Percentiles rank a stretch among this genome's conserved stretches.
phyloP scores from a whole-genome alignment of 306 rosid genomes.

The Gillenia trifoliata region DNA sequence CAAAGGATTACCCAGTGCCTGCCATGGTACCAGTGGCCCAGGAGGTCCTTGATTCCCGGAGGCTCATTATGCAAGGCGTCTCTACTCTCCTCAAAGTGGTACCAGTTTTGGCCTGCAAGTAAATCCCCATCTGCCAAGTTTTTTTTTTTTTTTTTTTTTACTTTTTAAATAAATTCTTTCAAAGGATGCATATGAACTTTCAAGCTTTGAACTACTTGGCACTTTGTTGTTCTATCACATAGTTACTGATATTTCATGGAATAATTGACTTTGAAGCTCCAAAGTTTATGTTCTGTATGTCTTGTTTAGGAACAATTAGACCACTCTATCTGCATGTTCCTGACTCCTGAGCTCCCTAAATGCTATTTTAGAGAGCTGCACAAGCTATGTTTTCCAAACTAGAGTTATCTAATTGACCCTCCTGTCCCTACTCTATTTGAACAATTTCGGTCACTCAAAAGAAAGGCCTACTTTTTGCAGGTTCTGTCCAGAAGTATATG shows the following conservation, averaged over 20 bases:
- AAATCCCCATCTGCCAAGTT: conserved; percentile 15
- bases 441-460: background rate
- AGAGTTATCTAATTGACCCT: background rate
- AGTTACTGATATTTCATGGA: too few relatives aligned
- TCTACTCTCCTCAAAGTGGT: conserved; percentile 51
- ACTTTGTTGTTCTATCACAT: too few relatives aligned
- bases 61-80: conserved; percentile 53
- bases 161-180: too few relatives aligned
- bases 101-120: conserved; percentile 80
- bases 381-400: background rate
- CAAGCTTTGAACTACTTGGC: too few relatives aligned
- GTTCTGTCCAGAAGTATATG: conserved; percentile 70
- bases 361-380: too few relatives aligned
- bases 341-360: background rate
- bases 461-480: conserved; percentile 24
- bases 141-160: too few relatives aligned
- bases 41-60: conserved; percentile 56
- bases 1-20: conserved; percentile 48
- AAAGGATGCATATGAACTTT: too few relatives aligned
- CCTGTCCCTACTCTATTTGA: background rate
- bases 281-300: background rate
- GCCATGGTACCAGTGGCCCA: conserved; percentile 60
- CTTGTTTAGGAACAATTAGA: background rate
- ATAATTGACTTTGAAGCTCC: too few relatives aligned
- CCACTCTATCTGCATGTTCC: background rate